phyloP scores from a whole-genome alignment of 768 basidiomycete genomes.

The Macrolepiota albuminosa region DNA sequence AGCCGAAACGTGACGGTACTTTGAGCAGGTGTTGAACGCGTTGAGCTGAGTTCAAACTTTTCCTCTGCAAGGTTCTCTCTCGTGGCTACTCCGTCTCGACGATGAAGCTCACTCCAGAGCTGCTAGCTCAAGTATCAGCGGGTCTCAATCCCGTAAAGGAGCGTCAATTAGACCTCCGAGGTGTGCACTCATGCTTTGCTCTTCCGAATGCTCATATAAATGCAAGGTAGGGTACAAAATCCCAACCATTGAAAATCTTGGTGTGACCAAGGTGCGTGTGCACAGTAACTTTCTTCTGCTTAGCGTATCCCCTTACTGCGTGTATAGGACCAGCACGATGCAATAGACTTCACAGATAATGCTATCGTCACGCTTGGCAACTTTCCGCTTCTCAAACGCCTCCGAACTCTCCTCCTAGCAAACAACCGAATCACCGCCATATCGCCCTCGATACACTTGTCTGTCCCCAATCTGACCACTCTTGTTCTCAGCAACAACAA shows the following conservation, averaged over 20 bases:
- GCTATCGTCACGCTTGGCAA: constrained; percentile 78
- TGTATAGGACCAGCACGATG: constrained; percentile 84
- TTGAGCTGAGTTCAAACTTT: constrained; percentile 38
- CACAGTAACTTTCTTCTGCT: constrained; percentile 15
- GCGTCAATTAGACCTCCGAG: constrained; percentile 88
- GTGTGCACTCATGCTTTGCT: constrained; percentile 33
- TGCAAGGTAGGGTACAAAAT: constrained; percentile 77
- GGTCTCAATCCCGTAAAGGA: constrained; percentile 82
- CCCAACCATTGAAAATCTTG: constrained; percentile 93
- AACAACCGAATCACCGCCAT: constrained; percentile 87
- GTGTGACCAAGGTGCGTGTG: constrained; percentile 74
- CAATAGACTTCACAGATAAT: constrained; percentile 93
- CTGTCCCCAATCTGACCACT: constrained; percentile 78
- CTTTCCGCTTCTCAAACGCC: constrained; percentile 80
- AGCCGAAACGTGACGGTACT: constrained; percentile 6
- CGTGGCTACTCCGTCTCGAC: constrained; percentile 27
- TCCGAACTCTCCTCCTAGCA: constrained; percentile 79
- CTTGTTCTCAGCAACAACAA: constrained; percentile 84
- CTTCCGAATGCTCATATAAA: constrained; percentile 19
- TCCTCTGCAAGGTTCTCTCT: constrained; percentile 16
- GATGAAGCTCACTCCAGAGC: constrained; percentile 94
- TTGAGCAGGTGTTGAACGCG: constrained; percentile 17
- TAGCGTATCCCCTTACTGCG: constrained; percentile 7
- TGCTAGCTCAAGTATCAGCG: constrained; percentile 77
- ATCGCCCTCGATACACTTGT: constrained; percentile 76